phyloP scores from a whole-genome alignment of 2,329 filamentous ascomycete genomes.

The Scedosporium boydii region DNA sequence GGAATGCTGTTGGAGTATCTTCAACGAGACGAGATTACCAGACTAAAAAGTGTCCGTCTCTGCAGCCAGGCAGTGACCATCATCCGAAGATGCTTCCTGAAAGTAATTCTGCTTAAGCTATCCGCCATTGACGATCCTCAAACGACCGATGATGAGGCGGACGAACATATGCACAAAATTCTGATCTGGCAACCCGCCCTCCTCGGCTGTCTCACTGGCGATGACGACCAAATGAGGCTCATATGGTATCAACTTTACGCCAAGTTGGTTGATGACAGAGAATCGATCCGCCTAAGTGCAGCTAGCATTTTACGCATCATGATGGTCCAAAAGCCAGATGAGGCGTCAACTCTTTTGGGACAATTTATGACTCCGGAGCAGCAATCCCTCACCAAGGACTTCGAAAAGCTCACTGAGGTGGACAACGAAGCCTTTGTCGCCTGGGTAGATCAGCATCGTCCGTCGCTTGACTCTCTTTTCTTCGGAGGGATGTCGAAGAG shows the following conservation, averaged over 20 bases:
- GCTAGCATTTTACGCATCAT: constrained; percentile 86
- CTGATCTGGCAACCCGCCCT: constrained; percentile 95
- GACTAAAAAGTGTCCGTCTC: constrained; percentile 78
- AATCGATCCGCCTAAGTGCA: constrained; percentile 61
- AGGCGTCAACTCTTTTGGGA: constrained; percentile 64
- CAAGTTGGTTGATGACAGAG: constrained; percentile 65
- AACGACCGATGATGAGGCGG: constrained; percentile 48
- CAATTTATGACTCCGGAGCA: constrained; percentile 64
- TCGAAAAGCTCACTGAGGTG: constrained; percentile 74
- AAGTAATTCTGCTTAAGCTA: constrained; percentile 68
- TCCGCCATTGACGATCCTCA: constrained; percentile 69
- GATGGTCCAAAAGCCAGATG: constrained; percentile 83
- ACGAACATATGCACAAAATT: constrained; percentile 58
- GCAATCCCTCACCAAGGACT: constrained; percentile 61
- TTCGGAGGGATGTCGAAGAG: constrained; percentile 68
- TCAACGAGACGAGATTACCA: constrained; percentile 71
- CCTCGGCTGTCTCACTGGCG: constrained; percentile 64
- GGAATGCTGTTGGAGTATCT: constrained; percentile 82
- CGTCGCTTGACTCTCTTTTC: constrained; percentile 73
- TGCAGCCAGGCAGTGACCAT: constrained; percentile 74
- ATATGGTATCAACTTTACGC: constrained; percentile 91
- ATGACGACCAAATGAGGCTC: constrained; percentile 74
- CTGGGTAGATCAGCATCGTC: constrained; percentile 79
- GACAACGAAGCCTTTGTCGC: constrained; percentile 80
- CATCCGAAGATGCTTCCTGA: constrained; percentile 69